Conservation (phyloP, 2,329 filamentous ascomycete species). For the Furcasterigmium furcatum region DNA sequence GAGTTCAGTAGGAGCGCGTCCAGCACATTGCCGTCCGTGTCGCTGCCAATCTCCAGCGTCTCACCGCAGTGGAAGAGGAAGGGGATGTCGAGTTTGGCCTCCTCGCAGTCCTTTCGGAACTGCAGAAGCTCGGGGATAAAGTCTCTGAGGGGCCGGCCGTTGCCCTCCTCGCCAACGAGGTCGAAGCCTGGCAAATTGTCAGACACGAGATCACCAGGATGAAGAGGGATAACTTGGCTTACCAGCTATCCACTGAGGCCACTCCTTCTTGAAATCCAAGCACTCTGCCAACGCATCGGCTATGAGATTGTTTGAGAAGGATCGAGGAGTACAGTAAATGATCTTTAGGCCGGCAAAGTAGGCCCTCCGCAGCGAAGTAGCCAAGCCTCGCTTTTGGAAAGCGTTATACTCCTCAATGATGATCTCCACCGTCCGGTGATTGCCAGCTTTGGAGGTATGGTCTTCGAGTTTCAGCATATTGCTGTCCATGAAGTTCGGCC, state of each 20-base stretch:
- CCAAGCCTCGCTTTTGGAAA: conserved; percentile 31
- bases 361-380: conserved; percentile 19
- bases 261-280: conserved; percentile 54
- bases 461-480: conserved; percentile 61
- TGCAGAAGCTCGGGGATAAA: conserved; percentile 53
- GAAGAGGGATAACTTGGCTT: conserved; percentile 18
- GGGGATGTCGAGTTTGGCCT: conserved; percentile 53
- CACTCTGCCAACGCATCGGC: conserved; percentile 56
- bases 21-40: conserved; percentile 64
- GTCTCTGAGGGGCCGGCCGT: conserved; percentile 54
- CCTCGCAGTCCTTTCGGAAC: conserved; percentile 51
- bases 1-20: conserved; percentile 64
- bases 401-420: conserved; percentile 51
- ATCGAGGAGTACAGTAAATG: conserved; percentile 68
- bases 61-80: conserved; percentile 78
- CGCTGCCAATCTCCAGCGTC: conserved; percentile 63
- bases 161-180: conserved; percentile 65
- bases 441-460: conserved; percentile 47
- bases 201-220: neutral
- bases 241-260: conserved; percentile 62
- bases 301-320: conserved; percentile 47
- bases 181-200: conserved; percentile 53
- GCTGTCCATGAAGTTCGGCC: conserved; percentile 63
- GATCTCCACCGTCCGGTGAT: conserved; percentile 57
- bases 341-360: conserved; percentile 65